Evolutionary conservation across 306 rosid species (phyloP), one percentile per base, ranked within the genome.

Genomic region (Notholithocarpus densiflorus): DNA sequence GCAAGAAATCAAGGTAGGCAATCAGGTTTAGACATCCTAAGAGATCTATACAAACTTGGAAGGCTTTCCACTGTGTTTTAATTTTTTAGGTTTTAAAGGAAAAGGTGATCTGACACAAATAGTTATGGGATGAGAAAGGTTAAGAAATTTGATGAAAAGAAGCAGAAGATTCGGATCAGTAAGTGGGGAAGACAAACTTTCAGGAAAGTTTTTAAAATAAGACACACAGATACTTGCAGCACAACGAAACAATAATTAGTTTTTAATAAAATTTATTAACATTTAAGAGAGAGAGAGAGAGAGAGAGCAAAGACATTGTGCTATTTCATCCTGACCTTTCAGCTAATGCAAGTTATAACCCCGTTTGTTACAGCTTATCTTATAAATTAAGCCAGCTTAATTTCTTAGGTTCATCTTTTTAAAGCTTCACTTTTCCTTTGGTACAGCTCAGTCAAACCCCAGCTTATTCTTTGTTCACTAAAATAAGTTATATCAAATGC

Each of bases 1-100:
- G 82, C 75, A 71, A 89, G 69, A 86, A 85, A 85, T 88, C 79
- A 92, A 71, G 86, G 86, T 73, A 80, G 80, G 81, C 87, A 68
- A 79, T 87, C 75, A 75, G 83, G 77, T 82, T 75, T 26, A 74
- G 69, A 81, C 75, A 75, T 86, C 73, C 75, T 64, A 71, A 56
- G 32, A 56, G 53, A 55, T 73, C 18, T 9, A 18, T 32, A 32
- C 23, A 70, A 55, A 77, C 48, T 53, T 70, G 68, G 76, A 11
- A 23, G 66, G 12, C 71, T 75, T 75, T 57, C 37, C 7, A 14
- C 70, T 7, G 5, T 27, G 70, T 20, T 64, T 64, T 29, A 26
- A n/a, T 29, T 59, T 57, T 59, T 59, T 24, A 59, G 26, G 13
- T 9, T 59, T 59, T 4, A 18, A 59, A 59, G 32, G 65, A 23